Evolutionary conservation across 495 filamentous ascomycete genomes (phyloP), one percentile per base, ranked within the genome.

Genomic region (Pseudomonodictys pantanalensis): DNA sequence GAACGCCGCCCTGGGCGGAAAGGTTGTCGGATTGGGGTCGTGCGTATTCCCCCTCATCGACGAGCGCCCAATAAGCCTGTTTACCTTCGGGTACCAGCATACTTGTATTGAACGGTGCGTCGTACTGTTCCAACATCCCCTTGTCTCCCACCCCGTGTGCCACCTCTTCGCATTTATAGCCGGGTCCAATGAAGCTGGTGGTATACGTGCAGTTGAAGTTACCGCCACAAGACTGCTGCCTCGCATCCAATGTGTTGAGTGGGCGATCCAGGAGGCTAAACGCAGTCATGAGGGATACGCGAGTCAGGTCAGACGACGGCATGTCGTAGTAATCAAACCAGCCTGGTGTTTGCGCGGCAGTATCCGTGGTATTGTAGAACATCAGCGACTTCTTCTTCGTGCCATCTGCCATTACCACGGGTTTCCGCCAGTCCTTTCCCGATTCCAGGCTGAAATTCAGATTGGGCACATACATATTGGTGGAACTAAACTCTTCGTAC

Each of bases 201-300:
- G 41, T 56, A 52, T 70, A 74, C 4, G 72, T 71, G 42, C 72
- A 75, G 42, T 75, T 75, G 42, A 58, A 72, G 20, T 71, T 65
- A 1, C 28, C 25, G 22, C 72, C 62, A 45, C 62, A 65, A 1
- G 62, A 55, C 32, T 22, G 15, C 3, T 32, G 1, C 24, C 51
- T 18, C 17, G 57, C 56, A 45, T 65, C 52, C 50, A 65, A 9
- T 17, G 39, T 35, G 22, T 70, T 58, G 0, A 62, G 41, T 0
- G 58, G 35, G n/a, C 54, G 49, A 15, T 51, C 29, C 25, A 45
- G 45, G 8, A 51, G 29, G 38, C 53, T 63, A 28, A 60, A 66
- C n/a, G 62, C 61, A 11, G 66, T 59, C 43, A 72, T 53, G 5
- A 68, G 63, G 5, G 66, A 45, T 0, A 74, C 24, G 11, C 68